A percentile compares a stretch with the other conserved stretches of the same genome.
phyloP scores from a whole-genome alignment of 768 basidiomycete genomes.

The Tephrocybe rancida region DNA sequence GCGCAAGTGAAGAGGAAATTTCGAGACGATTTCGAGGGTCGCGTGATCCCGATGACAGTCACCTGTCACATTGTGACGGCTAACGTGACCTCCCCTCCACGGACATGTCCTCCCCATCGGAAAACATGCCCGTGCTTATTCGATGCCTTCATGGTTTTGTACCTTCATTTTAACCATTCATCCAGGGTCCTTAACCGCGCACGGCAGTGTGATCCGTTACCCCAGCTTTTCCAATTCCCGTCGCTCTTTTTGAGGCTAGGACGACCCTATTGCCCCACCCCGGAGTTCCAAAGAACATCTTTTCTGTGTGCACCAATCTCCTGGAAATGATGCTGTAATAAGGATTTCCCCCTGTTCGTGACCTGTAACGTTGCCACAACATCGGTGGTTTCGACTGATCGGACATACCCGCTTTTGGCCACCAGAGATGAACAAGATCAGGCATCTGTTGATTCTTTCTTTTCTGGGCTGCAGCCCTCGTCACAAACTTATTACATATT shows the following conservation, averaged over 20 bases:
- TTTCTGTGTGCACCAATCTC: constrained; percentile 1
- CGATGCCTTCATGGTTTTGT: constrained; percentile 4
- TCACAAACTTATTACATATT: constrained; percentile 57
- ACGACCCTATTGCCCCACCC: not conserved
- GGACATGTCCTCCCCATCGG: constrained; percentile 14
- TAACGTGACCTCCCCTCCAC: constrained; percentile 15
- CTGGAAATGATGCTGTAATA: constrained; percentile 1
- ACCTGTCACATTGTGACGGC: constrained; percentile 15
- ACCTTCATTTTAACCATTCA: constrained; percentile 13
- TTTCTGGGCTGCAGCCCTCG: constrained; percentile 44
- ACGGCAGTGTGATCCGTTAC: constrained; percentile 15
- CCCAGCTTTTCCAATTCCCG: not conserved
- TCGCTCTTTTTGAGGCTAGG: not conserved
- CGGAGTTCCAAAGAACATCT: not conserved
- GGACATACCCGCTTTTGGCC: constrained; percentile 48
- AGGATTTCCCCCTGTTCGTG: constrained; percentile 28
- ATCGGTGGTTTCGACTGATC: constrained; percentile 43
- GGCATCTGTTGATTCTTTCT: constrained; percentile 47
- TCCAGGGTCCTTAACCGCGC: constrained; percentile 1
- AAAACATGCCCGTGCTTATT: constrained; percentile 21
- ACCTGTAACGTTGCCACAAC: constrained; percentile 43
- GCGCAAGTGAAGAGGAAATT: constrained; percentile 9
- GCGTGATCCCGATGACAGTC: constrained; percentile 20
- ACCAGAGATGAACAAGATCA: constrained; percentile 39
- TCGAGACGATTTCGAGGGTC: constrained; percentile 8